These are phyloP conservation scores for Amylostereum areolatum DNA, from an alignment of 1,284 basidiomycete species.

Conservation along the genomic window DNA sequence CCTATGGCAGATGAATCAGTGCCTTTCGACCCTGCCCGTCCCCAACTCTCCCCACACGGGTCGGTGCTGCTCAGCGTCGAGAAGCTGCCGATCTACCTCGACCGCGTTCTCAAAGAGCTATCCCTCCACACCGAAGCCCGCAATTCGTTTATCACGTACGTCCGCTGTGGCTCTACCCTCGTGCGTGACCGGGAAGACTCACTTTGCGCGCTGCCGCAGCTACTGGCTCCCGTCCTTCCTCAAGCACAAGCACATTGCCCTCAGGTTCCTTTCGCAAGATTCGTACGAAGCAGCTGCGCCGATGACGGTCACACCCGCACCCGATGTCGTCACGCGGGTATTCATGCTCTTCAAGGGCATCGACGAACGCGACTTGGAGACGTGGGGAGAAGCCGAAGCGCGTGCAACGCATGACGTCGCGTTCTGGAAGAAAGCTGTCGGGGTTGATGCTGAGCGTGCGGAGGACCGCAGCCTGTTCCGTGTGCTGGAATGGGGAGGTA, in stretches of 20 bases:
- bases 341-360: constrained; percentile 42
- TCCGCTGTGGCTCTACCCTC: background rate
- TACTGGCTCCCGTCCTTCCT: constrained; percentile 39
- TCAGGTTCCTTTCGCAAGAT: constrained; percentile 39
- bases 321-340: constrained; percentile 37
- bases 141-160: constrained; percentile 35
- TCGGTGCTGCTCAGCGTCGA: constrained; percentile 24
- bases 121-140: constrained; percentile 35
- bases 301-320: constrained; percentile 29
- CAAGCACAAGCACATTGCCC: constrained; percentile 32
- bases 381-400: constrained; percentile 17
- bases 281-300: constrained; percentile 33
- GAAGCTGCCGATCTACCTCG: constrained; percentile 28
- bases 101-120: constrained; percentile 25
- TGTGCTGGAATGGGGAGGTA: constrained; percentile 33
- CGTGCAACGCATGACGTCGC: constrained; percentile 12
- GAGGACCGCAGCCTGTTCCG: constrained; percentile 21
- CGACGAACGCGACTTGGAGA: constrained; percentile 12
- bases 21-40: constrained; percentile 6
- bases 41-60: constrained; percentile 10
- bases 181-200: no score
- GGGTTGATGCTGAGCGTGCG: constrained; percentile 16
- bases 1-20: constrained; percentile 1
- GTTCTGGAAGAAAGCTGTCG: constrained; percentile 19
- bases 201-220: no score